These are phyloP conservation scores for Russula earlei DNA, from an alignment of 768 basidiomycete genomes.

Conservation along the genomic window DNA sequence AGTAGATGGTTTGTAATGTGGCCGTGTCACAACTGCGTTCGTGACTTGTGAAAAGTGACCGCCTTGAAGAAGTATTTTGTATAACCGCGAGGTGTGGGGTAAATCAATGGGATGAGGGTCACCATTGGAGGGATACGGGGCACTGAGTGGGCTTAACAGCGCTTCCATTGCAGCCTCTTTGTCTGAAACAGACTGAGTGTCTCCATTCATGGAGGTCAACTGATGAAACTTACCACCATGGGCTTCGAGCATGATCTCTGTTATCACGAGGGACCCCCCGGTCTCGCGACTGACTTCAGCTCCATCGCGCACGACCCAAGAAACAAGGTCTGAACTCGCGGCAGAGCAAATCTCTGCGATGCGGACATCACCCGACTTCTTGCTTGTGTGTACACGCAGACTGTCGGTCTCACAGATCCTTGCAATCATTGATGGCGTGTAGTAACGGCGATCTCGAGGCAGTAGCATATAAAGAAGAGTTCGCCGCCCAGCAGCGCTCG, in stretches of 20 bases:
- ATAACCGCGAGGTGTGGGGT: constrained; percentile 72
- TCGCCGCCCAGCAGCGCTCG: constrained; percentile 66
- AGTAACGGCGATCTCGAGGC: constrained; percentile 77
- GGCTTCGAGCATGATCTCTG: constrained; percentile 77
- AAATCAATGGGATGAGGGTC: constrained; percentile 67
- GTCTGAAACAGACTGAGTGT: constrained; percentile 36
- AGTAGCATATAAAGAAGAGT: constrained; percentile 75
- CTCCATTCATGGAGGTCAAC: background rate
- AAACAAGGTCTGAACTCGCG: constrained; percentile 66
- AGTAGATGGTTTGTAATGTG: constrained; percentile 44
- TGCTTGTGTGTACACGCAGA: constrained; percentile 64
- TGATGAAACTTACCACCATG: constrained; percentile 57
- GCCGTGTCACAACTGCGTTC: constrained; percentile 41
- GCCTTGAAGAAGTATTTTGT: constrained; percentile 85
- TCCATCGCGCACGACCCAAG: constrained; percentile 56
- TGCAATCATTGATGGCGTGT: constrained; percentile 72
- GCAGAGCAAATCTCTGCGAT: constrained; percentile 62
- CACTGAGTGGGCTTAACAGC: constrained; percentile 48
- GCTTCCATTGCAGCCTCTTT: constrained; percentile 53
- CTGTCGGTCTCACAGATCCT: constrained; percentile 66
- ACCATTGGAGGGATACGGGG: constrained; percentile 48
- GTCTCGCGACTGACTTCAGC: constrained; percentile 60
- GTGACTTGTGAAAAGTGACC: constrained; percentile 73
- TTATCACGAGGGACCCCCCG: constrained; percentile 66
- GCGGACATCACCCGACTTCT: constrained; percentile 60